Base-by-base conservation (phyloP, 192 early-diverging fungal genomes). In the Coemansia biformis region DNA sequence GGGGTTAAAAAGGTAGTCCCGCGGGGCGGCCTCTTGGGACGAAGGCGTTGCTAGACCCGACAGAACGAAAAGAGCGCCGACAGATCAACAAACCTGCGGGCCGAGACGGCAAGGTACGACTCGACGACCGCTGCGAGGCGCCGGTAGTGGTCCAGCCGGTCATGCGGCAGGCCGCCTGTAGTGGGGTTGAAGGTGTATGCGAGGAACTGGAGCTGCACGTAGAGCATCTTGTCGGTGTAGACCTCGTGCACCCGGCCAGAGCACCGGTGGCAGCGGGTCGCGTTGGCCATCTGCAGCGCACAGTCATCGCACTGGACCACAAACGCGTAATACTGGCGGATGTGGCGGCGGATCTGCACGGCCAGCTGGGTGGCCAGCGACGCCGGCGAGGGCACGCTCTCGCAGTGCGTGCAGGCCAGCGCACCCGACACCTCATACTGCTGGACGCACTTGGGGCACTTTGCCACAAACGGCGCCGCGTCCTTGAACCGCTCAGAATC, bases 291-390 rank as follows among this genome's bases (percentile, higher is more conserved):
- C 29, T 30, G 29, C 23, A 81, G 77, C 4, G 44, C 55, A 54
- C 93, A 95, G 40, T 94, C 89, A 46, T 93, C 89, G 72, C 96
- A 99, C 22, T 81, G 47, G 29, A 84, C 54, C 61, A 71, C 80
- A 15, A 84, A 79, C n/a, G 83, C 54, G 60, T 90, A 85, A 68
- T 89, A 97, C 36, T 65, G 63, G 28, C 77, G 65, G 16, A 97
- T 80, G 31, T 83, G 66, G 0, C 33, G 36, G 31, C 90, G 78
- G 41, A 97, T 89, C 9, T 67, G 68, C 8, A 70, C 17, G 8
- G 68, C 61, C 13, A 95, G 53, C 54, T 90, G 91, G 2, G 82
- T 75, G 6, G 66, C 48, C 8, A 93, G 54, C 1, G 75, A 81
- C 8, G 74, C 40, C 1, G 60, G 9, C 2, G 59, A 36, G 6